Evolutionary conservation across 306 rosid genomes (phyloP).

Genomic region (Vigna mungo): DNA sequence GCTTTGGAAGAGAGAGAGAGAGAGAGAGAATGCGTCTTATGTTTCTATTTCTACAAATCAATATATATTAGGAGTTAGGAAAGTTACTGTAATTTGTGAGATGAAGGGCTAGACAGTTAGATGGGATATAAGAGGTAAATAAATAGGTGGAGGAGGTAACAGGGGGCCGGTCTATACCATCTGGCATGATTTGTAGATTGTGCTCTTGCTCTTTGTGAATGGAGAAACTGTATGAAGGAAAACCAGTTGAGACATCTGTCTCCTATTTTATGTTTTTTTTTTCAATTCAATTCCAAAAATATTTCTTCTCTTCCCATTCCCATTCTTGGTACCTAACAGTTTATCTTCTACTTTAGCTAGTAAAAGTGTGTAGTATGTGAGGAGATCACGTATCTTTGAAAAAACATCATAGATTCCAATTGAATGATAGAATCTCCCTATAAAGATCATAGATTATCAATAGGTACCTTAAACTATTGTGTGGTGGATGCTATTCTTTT

Average conservation of each 20-base stretch:
- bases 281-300: neutral
- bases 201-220: neutral
- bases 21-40: no score
- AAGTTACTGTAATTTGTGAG: neutral
- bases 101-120: neutral
- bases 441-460: conserved; percentile 3
- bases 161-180: neutral
- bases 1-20: neutral
- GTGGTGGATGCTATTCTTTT: conserved; percentile 13
- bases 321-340: neutral
- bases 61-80: neutral
- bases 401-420: conserved; percentile 18
- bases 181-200: neutral
- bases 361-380: neutral
- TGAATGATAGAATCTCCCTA: neutral
- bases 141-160: neutral
- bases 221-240: neutral
- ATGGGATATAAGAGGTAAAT: neutral
- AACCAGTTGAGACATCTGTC: neutral
- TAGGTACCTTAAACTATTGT: conserved; percentile 25
- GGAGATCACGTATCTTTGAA: conserved; percentile 7
- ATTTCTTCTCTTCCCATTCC: neutral
- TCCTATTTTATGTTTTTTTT: neutral
- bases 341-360: conserved; percentile 16
- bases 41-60: neutral